These are phyloP conservation scores for Sugiyamaella valdiviana DNA, from an alignment of 805 yeast species.

Conservation along the genomic window DNA sequence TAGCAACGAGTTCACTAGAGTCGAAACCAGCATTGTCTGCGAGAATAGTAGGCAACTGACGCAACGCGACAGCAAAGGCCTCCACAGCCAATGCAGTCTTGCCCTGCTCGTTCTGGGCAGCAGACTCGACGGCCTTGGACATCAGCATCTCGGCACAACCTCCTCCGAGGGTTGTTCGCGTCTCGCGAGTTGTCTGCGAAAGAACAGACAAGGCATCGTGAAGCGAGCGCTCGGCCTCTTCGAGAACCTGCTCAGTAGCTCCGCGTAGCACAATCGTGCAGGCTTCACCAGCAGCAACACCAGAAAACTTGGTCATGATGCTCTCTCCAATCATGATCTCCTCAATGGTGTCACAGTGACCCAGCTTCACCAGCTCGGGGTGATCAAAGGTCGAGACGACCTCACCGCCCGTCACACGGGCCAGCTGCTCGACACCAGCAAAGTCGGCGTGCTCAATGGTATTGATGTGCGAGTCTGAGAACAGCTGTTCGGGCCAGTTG, in stretches of 20 bases:
- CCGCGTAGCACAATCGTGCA: slow-evolving; percentile 95
- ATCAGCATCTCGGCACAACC: slow-evolving; percentile 94
- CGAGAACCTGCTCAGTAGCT: slow-evolving; percentile 93
- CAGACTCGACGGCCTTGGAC: slow-evolving; percentile 93
- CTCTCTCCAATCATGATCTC: slow-evolving; percentile 93
- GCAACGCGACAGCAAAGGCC: slow-evolving; percentile 86
- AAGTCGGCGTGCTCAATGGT: slow-evolving; percentile 98
- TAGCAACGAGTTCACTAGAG: slow-evolving; percentile 84
- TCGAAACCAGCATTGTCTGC: slow-evolving; percentile 98
- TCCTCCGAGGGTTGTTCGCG: slow-evolving; percentile 89
- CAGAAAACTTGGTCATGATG: slow-evolving; percentile 84
- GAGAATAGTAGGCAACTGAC: slow-evolving; percentile 90
- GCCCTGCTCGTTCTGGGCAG: slow-evolving; percentile 87
- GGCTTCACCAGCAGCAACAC: slow-evolving; percentile 91
- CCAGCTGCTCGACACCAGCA: slow-evolving; percentile 94
- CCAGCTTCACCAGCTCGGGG: slow-evolving; percentile 79
- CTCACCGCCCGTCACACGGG: slow-evolving; percentile 96
- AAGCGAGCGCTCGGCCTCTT: slow-evolving; percentile 93
- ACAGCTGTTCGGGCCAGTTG: slow-evolving; percentile 95
- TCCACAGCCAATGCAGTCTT: slow-evolving; percentile 92
- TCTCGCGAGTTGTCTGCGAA: slow-evolving; percentile 88
- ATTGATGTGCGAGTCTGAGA: slow-evolving; percentile 79
- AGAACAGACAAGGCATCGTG: slow-evolving; percentile 95
- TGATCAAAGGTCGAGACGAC: slow-evolving; percentile 93
- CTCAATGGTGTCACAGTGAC: slow-evolving; percentile 83